A percentile compares a stretch with the other conserved stretches of the same genome.
Evolutionary conservation across 1,284 basidiomycete genomes (phyloP).

Genomic region (Trichosporon inkin): DNA sequence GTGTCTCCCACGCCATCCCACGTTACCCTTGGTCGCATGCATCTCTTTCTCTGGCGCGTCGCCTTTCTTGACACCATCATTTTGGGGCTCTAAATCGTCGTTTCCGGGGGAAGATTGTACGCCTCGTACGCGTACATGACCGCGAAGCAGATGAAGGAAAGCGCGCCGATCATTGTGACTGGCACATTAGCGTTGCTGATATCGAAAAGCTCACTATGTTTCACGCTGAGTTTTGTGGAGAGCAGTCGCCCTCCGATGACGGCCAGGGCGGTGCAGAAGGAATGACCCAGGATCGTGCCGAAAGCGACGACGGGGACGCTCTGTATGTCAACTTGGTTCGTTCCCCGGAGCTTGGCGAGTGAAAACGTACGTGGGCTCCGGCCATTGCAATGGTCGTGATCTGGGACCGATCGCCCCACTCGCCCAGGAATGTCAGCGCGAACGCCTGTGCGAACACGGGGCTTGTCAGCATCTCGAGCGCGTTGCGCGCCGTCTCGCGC

Average conservation of each 20-base stretch:
- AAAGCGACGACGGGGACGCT: constrained; percentile 75
- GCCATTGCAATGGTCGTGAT: constrained; percentile 95
- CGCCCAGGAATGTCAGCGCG: constrained; percentile 89
- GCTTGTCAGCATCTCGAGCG: constrained; percentile 70
- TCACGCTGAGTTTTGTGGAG: constrained; percentile 89
- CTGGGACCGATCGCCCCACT: constrained; percentile 97
- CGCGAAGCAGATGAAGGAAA: constrained; percentile 78
- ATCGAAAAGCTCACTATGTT: constrained; percentile 87
- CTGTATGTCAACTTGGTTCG: constrained; percentile 45
- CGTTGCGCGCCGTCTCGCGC: constrained; percentile 11
- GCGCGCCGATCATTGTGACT: constrained; percentile 81
- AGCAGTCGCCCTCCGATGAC: constrained; percentile 86
- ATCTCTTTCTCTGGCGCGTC: too few relatives aligned
- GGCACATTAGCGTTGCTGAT: constrained; percentile 17
- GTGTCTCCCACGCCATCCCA: too few relatives aligned
- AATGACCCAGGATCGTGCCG: constrained; percentile 86
- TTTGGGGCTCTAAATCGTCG: too few relatives aligned
- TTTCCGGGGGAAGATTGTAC: constrained; percentile 30
- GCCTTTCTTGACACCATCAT: too few relatives aligned
- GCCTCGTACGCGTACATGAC: constrained; percentile 70
- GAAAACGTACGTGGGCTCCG: constrained; percentile 79
- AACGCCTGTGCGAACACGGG: constrained; percentile 96
- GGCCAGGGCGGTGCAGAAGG: constrained; percentile 79
- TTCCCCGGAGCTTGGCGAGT: neutral
- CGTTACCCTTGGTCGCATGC: too few relatives aligned